Evolutionary conservation across 768 basidiomycete species (phyloP).

Genomic region (Lactarius sanguifluus): DNA sequence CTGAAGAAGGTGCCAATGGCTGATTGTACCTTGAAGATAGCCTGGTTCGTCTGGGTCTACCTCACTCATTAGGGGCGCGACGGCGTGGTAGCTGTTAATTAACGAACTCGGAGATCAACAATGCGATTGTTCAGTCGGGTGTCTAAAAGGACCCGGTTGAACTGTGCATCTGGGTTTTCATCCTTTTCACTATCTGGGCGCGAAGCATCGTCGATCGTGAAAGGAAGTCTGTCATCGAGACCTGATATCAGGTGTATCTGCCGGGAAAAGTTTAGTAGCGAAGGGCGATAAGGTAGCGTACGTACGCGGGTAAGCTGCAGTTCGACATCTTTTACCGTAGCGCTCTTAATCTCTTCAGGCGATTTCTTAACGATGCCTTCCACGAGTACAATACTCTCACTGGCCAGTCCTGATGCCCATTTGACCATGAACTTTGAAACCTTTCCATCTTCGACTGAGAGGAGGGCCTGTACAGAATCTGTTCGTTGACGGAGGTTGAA

Average conservation of each 20-base stretch:
- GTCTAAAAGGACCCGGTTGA: slow-evolving; percentile 82
- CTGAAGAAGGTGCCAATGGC: slow-evolving; percentile 90
- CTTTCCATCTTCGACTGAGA: slow-evolving; percentile 66
- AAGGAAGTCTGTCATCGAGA: slow-evolving; percentile 78
- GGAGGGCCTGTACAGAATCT: slow-evolving; percentile 82
- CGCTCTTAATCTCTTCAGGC: slow-evolving; percentile 87
- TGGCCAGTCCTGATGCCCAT: slow-evolving; percentile 74
- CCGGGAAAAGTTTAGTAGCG: not conserved
- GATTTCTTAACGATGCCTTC: slow-evolving; percentile 80
- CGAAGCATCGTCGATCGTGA: slow-evolving; percentile 90
- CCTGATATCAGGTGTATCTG: slow-evolving; percentile 83
- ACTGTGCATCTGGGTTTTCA: slow-evolving; percentile 51
- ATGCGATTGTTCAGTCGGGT: slow-evolving; percentile 94
- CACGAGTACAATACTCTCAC: slow-evolving; percentile 90
- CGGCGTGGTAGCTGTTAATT: not conserved
- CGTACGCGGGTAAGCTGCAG: slow-evolving; percentile 78
- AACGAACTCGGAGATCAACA: slow-evolving; percentile 83
- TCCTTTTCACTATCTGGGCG: slow-evolving; percentile 76
- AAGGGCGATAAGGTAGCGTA: not conserved
- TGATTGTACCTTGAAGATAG: slow-evolving; percentile 89
- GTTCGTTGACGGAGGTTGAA: slow-evolving; percentile 86
- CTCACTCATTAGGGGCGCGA: slow-evolving; percentile 9
- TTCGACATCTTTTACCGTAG: slow-evolving; percentile 84
- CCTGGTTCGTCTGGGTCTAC: slow-evolving; percentile 93
- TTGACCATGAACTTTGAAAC: slow-evolving; percentile 98